Evolutionary conservation across 2,329 filamentous ascomycete genomes (phyloP).

Genomic region (Graphiopsis chlorocephala): DNA sequence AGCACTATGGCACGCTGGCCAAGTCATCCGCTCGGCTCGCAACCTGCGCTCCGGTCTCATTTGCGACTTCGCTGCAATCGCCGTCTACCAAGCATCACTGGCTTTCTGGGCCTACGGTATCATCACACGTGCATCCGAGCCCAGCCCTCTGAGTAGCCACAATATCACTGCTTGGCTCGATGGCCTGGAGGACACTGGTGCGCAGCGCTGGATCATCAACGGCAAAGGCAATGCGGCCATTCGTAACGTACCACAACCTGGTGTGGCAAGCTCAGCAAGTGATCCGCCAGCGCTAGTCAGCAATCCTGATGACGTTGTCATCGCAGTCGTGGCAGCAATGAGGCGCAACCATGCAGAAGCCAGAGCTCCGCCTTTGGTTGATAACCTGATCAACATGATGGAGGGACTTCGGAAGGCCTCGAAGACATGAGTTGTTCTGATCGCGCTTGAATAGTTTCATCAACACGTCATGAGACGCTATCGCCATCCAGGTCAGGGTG

Average conservation of each 20-base stretch:
- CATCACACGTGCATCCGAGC: constrained; percentile 36
- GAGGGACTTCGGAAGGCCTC: constrained; percentile 49
- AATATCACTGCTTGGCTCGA: constrained; percentile 54
- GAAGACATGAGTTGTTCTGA: constrained; percentile 21
- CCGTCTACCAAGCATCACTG: constrained; percentile 65
- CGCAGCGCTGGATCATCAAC: constrained; percentile 42
- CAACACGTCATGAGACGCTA: not conserved
- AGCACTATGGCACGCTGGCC: constrained; percentile 66
- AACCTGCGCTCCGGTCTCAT: constrained; percentile 34
- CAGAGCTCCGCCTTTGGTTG: constrained; percentile 58
- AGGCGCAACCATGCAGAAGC: constrained; percentile 48
- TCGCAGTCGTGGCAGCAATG: constrained; percentile 57
- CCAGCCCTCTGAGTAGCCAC: constrained; percentile 41
- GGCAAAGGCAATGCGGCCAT: constrained; percentile 35
- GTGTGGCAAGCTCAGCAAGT: not conserved
- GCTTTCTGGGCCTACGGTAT: constrained; percentile 70
- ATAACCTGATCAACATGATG: constrained; percentile 64
- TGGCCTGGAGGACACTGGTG: constrained; percentile 50
- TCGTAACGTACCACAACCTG: constrained; percentile 20
- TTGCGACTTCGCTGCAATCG: constrained; percentile 64
- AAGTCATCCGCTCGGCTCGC: constrained; percentile 61
- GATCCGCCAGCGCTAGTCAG: constrained; percentile 41
- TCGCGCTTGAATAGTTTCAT: not conserved
- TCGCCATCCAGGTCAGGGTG: not conserved
- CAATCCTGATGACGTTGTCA: constrained; percentile 59